phyloP scores from a whole-genome alignment of 1,284 basidiomycete genomes.

The Lentinula novae-zelandiae region DNA sequence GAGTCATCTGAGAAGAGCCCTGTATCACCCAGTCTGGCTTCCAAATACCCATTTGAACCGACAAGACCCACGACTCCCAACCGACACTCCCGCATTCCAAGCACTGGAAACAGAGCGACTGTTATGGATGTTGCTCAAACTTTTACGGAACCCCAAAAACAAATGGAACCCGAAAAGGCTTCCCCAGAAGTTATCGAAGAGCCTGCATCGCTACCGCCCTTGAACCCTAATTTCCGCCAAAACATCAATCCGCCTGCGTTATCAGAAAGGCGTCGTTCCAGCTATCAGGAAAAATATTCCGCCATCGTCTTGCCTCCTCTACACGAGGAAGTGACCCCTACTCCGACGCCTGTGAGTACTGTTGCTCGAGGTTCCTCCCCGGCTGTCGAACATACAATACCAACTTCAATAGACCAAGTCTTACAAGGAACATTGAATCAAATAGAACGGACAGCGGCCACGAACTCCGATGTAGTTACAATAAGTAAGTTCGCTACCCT shows the following conservation, averaged over 20 bases:
- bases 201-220: conserved; percentile 6
- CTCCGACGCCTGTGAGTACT: conserved; percentile 51
- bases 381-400: neutral
- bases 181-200: neutral
- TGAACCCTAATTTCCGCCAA: conserved; percentile 8
- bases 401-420: neutral
- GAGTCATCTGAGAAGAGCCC: conserved; percentile 14
- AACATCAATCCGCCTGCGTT: conserved; percentile 12
- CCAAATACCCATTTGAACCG: conserved; percentile 3
- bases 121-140: conserved; percentile 76
- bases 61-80: conserved; percentile 20
- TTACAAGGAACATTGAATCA: neutral
- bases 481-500: neutral
- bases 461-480: neutral
- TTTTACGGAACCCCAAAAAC: conserved; percentile 35
- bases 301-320: conserved; percentile 59
- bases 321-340: conserved; percentile 63
- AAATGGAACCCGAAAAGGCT: neutral
- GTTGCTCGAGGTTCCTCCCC: conserved; percentile 33
- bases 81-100: conserved; percentile 55
- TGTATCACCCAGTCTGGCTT: conserved; percentile 3
- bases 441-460: neutral
- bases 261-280: conserved; percentile 58
- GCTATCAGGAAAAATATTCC: conserved; percentile 59
- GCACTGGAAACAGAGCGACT: conserved; percentile 62